Conservation (phyloP, 139 green algal genomes). For the Closterium sp. region DNA sequence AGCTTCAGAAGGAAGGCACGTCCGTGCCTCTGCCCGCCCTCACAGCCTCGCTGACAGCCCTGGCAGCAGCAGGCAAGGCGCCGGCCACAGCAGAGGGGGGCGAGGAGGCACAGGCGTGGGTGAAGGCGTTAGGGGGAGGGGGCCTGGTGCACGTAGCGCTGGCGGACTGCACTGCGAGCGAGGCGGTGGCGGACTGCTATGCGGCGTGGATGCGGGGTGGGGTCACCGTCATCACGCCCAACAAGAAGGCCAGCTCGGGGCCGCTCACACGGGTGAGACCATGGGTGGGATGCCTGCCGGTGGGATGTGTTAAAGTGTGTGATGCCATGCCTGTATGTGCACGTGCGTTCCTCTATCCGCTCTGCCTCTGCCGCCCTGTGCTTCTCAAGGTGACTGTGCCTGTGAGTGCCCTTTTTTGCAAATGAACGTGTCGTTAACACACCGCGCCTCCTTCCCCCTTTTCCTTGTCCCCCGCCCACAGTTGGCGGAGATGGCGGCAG, state of each 20-base stretch:
- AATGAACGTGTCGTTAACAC: no score
- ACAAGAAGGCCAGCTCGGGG: conserved; percentile 92
- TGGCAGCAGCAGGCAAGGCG: neutral
- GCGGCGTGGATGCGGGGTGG: conserved; percentile 82
- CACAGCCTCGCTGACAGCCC: conserved; percentile 37
- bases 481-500: neutral
- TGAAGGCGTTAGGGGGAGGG: neutral
- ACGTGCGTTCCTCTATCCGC: no score
- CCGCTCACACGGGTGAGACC: conserved; percentile 60
- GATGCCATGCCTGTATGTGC: no score
- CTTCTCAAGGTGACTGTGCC: no score
- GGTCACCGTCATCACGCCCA: conserved; percentile 61
- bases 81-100: neutral
- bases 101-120: neutral
- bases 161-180: conserved; percentile 89
- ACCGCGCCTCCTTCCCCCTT: no score
- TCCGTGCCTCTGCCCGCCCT: conserved; percentile 65
- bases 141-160: conserved; percentile 81
- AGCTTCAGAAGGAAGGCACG: conserved; percentile 53
- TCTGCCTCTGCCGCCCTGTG: no score
- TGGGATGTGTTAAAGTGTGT: no score
- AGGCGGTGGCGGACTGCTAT: conserved; percentile 59
- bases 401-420: no score
- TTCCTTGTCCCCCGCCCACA: neutral
- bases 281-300: no score